Conservation (phyloP, 208 protist genomes). For the Herpetomonas samuelpessoai region DNA sequence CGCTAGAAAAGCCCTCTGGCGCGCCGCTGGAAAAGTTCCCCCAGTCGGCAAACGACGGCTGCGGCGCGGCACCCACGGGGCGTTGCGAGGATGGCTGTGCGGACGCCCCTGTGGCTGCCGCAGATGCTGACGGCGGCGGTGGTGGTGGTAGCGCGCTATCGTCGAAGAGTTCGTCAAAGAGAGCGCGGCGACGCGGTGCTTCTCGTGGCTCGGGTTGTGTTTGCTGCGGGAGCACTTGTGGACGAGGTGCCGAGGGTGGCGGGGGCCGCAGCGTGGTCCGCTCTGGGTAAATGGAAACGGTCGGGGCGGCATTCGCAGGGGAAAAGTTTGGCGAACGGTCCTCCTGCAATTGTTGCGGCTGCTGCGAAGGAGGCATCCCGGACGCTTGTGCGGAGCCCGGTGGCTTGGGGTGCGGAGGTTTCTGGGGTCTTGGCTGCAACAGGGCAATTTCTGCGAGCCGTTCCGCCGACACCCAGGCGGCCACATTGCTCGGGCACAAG, state of each 20-base stretch:
- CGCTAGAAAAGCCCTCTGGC: constrained; percentile 18
- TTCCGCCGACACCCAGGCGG: constrained; percentile 28
- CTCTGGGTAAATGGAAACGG: no score
- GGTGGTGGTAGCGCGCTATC: neutral
- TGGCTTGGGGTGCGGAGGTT: neutral
- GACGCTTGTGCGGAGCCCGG: no score
- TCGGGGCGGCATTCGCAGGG: no score
- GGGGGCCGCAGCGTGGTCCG: neutral
- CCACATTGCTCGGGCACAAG: constrained; percentile 32
- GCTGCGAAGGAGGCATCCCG: no score
- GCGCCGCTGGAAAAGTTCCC: constrained; percentile 35
- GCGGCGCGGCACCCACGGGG: neutral
- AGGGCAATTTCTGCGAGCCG: constrained; percentile 6
- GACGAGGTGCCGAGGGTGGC: neutral
- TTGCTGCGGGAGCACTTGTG: constrained; percentile 4
- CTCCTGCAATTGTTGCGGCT: no score
- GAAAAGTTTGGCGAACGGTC: no score
- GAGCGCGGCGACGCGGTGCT: neutral
- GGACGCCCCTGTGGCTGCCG: neutral
- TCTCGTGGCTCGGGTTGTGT: neutral
- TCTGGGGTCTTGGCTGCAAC: neutral
- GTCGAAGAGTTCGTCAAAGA: constrained; percentile 1
- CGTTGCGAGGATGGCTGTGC: no score
- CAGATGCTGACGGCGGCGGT: neutral
- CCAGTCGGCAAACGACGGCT: constrained; percentile 1